A percentile compares a stretch with the other conserved stretches of the same genome.
Conservation (phyloP, 2,329 filamentous ascomycete genomes). For the Cryphonectria nitschkei region DNA sequence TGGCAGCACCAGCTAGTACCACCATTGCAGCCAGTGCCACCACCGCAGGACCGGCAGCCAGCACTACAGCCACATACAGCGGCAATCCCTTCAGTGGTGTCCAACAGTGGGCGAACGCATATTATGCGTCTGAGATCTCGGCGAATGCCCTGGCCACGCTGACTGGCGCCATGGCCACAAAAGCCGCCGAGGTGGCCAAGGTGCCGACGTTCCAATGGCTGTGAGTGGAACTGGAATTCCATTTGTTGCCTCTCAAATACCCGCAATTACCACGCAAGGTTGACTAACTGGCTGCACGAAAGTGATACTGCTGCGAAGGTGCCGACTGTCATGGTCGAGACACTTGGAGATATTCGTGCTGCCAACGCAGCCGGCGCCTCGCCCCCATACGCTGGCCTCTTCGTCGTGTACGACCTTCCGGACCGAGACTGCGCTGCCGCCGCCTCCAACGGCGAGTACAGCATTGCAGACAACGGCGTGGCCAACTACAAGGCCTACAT, state of each 20-base stretch:
- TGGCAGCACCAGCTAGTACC: conserved; percentile 42
- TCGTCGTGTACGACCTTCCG: conserved; percentile 62
- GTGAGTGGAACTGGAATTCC: conserved; percentile 38
- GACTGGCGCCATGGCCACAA: conserved; percentile 56
- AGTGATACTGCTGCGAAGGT: conserved; percentile 57
- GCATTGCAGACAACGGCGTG: conserved; percentile 53
- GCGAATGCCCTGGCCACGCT: conserved; percentile 65
- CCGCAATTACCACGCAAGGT: background rate
- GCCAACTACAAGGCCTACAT: conserved; percentile 61
- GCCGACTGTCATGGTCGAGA: conserved; percentile 47
- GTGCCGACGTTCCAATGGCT: conserved; percentile 59
- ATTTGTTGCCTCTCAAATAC: background rate
- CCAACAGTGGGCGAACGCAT: conserved; percentile 56
- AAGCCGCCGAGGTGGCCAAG: conserved; percentile 54
- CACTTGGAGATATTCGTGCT: conserved; percentile 44
- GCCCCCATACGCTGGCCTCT: conserved; percentile 48
- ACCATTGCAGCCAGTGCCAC: conserved; percentile 31
- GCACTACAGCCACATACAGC: conserved; percentile 45
- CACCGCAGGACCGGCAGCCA: conserved; percentile 34
- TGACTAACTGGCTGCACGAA: background rate
- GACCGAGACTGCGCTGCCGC: conserved; percentile 62
- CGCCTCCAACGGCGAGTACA: conserved; percentile 60
- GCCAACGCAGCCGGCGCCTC: conserved; percentile 34
- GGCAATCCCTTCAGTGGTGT: conserved; percentile 61
- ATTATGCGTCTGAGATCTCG: conserved; percentile 59